These are phyloP conservation scores for Eucalyptus dawsonii DNA, from an alignment of 345 rosid species.

Conservation along the genomic window DNA sequence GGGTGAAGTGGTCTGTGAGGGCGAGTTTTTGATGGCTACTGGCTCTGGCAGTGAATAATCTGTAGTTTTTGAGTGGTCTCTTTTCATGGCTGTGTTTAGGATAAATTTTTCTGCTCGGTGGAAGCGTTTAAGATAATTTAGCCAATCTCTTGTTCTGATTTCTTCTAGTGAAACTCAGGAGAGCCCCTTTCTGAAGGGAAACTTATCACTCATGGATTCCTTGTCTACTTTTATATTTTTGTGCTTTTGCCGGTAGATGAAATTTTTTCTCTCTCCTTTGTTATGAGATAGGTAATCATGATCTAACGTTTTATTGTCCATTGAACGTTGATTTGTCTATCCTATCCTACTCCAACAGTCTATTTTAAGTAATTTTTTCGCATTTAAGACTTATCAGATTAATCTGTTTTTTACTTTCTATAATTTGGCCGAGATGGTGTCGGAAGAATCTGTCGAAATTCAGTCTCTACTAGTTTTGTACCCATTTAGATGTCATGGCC, in stretches of 20 bases:
- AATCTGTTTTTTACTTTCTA: neutral
- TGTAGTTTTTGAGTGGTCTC: neutral
- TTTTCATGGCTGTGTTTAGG: neutral
- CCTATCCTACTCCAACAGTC: neutral
- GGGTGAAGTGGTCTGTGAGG: constrained; percentile 71
- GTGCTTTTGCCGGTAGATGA: neutral
- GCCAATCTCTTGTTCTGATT: neutral
- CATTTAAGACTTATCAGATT: neutral
- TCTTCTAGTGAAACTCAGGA: neutral
- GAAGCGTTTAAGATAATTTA: neutral
- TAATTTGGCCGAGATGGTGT: neutral
- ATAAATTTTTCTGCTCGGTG: neutral
- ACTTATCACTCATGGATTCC: neutral
- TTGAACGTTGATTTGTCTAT: neutral
- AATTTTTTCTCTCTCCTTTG: neutral
- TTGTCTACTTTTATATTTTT: neutral
- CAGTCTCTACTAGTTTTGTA: neutral
- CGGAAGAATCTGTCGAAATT: neutral
- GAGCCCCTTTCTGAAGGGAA: neutral
- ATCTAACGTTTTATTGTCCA: neutral
- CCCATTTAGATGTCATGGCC: neutral
- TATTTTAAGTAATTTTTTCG: neutral
- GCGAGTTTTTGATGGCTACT: constrained; percentile 89
- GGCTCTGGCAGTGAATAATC: constrained; percentile 26
- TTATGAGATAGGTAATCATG: neutral